These are phyloP conservation scores for Sorghum bicolor DNA, from an alignment of 176 grass and related monocot species.

Conservation along the genomic window Sorghum_bicolor_NCBIv3 NC_012871.2:39949001-39949500, in stretches of 20 bases:
- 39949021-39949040: neutral
- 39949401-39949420: constrained; percentile 52
- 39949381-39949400: constrained; percentile 27
- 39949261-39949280: neutral
- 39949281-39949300: neutral
- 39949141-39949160: constrained; percentile 38
- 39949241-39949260: neutral
- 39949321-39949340: constrained; percentile 14
- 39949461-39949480: constrained; percentile 51
- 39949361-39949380: neutral
- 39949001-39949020: neutral
- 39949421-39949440: constrained; percentile 56
- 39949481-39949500: constrained; percentile 50
- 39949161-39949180: constrained; percentile 31
- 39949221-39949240: neutral
- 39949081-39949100: neutral
- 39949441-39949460: constrained; percentile 53
- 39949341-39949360: neutral
- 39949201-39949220: neutral
- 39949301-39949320: neutral
- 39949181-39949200: constrained; percentile 46
- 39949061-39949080: neutral
- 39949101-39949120: constrained; percentile 48
- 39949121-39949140: constrained; percentile 43
- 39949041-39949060: neutral